These are phyloP conservation scores for Polytrichum formosum DNA, from an alignment of 225 moss, liverwort and hornwort species.

Conservation along the genomic window DNA sequence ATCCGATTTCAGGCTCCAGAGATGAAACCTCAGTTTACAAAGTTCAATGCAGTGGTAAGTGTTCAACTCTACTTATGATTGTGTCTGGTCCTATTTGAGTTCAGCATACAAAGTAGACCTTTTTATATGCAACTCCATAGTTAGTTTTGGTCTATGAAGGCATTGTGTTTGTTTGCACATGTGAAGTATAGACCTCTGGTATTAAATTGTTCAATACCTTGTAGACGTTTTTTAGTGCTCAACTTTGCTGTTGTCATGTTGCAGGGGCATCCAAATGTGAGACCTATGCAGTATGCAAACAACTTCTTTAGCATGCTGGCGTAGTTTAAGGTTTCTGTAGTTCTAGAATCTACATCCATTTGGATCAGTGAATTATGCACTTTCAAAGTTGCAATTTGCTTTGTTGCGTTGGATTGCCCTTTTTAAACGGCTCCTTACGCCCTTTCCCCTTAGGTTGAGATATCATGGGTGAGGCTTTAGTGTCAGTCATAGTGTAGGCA, in stretches of 20 bases:
- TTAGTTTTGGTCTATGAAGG: background rate
- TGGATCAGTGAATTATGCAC: background rate
- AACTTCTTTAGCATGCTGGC: constrained; percentile 94
- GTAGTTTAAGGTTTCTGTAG: constrained; percentile 17
- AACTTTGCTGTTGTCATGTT: background rate
- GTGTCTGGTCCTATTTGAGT: background rate
- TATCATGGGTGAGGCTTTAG: background rate
- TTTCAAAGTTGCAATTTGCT: background rate
- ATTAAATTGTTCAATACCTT: background rate
- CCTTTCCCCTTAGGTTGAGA: background rate
- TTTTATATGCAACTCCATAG: background rate
- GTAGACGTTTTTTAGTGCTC: background rate
- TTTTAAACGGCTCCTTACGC: background rate
- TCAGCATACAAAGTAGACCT: too few relatives aligned
- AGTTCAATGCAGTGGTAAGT: constrained; percentile 85
- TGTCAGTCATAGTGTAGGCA: constrained; percentile 5
- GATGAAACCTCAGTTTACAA: constrained; percentile 87
- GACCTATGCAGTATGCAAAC: constrained; percentile 96
- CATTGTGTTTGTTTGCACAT: background rate
- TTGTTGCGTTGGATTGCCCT: background rate
- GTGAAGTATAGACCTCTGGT: background rate
- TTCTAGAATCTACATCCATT: constrained; percentile 1
- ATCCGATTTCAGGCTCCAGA: constrained; percentile 79
- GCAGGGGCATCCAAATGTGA: constrained; percentile 93
- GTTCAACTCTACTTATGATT: background rate